Base-by-base conservation (phyloP, 768 basidiomycete genomes). In the Suillus ampliporus region DNA sequence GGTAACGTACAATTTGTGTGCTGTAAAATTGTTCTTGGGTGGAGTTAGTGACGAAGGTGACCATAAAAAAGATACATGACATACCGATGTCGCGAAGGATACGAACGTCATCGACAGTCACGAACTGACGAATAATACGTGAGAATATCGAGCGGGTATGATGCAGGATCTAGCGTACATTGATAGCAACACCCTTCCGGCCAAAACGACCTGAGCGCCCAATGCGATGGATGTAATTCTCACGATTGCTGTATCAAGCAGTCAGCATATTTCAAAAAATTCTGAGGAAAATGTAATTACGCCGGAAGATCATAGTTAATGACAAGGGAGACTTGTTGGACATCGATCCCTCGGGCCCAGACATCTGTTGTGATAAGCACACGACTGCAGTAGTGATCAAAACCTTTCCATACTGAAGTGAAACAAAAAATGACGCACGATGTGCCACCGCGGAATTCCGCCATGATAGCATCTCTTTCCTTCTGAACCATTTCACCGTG, bases 181-280 rank as follows among this genome's bases (percentile, higher is more conserved):
- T 99, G 80, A 99, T 99, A 48, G 97, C 97, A 64, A 99, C 97
- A 84, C 97, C 97, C 81, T 99, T 99, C 70, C 97, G 85, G 69
- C 97, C 97, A 81, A 99, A 99, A 63, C 97, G 95, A 74, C 97
- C 97, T 62, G 96, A 97, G 65, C 97, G 95, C 78, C 97, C 97
- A 74, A 99, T 99, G 73, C 97, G 93, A 82, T 99, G 97, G 69
- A 99, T 98, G 82, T 99, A 99, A 78, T 99, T 98, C 86, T 98
- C 97, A 84, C 93, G 93, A 76, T 95, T 95, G 67, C 90, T 95
- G 66, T 57, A 41, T 63, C 65, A 63, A 60, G 47, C 44, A 46
- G 51, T 73, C 44, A 71, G 61, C 66, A 54, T 28, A 34, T 56
- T 35, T 17, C 17, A 28, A 53, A 65, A 60, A 31, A 31, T 31